Percentiles rank a stretch among this genome's conserved stretches.
These are phyloP conservation scores for Bisporella sp. DNA, from an alignment of 2,329 filamentous ascomycete genomes.

Conservation along the genomic window DNA sequence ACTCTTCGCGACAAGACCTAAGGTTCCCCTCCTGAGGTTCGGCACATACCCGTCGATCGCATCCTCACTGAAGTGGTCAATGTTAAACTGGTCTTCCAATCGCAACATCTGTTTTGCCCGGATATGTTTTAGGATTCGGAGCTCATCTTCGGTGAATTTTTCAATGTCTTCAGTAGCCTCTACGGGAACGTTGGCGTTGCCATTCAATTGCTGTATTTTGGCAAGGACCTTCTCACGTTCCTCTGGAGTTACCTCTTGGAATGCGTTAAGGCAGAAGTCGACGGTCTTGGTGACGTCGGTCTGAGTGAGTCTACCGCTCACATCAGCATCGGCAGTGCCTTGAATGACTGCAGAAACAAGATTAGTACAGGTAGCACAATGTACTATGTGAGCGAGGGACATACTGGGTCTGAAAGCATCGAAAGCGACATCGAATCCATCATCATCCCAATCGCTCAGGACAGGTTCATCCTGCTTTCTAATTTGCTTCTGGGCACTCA, in stretches of 20 bases:
- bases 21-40: conserved; percentile 17
- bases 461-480: conserved; percentile 31
- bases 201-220: background rate
- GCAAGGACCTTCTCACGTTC: background rate
- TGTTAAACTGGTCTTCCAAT: conserved; percentile 26
- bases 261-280: background rate
- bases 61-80: conserved; percentile 28
- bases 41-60: conserved; percentile 22
- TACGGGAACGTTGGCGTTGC: background rate
- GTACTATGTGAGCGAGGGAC: background rate
- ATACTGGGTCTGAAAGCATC: background rate
- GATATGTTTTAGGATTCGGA: conserved; percentile 21
- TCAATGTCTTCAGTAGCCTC: background rate
- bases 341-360: conserved; percentile 1
- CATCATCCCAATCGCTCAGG: conserved; percentile 35
- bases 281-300: background rate
- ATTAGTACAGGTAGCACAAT: background rate
- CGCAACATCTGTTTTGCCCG: conserved; percentile 27
- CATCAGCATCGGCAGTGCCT: conserved; percentile 1
- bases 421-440: conserved; percentile 37
- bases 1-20: conserved; percentile 14
- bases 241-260: background rate
- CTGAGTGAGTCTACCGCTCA: background rate
- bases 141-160: background rate
- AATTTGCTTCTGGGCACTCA: conserved; percentile 35